Evolutionary conservation across 495 filamentous ascomycete species (phyloP).

Genomic region (Penicillium bialowiezense): DNA sequence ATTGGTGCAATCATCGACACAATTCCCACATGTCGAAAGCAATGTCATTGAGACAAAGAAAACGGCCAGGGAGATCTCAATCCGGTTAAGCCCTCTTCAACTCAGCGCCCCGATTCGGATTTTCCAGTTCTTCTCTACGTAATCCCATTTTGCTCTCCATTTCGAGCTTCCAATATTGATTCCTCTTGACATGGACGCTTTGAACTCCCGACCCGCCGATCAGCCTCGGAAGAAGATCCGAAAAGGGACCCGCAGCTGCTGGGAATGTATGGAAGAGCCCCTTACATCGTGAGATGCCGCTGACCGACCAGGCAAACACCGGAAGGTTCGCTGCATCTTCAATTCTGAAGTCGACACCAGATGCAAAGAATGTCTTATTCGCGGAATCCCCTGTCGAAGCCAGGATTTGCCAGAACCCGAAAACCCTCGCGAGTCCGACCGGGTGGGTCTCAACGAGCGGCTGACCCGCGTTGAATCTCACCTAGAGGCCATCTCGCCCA

Average conservation of each 20-base stretch:
- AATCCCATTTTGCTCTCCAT: too few species aligned
- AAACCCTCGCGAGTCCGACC: constrained; percentile 29
- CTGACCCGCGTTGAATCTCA: constrained; percentile 45
- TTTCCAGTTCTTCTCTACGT: too few species aligned
- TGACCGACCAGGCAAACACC: constrained; percentile 16
- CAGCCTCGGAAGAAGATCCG: constrained; percentile 45
- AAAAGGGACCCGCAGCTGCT: constrained; percentile 55
- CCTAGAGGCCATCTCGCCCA: constrained; percentile 25
- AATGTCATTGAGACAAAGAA: too few species aligned
- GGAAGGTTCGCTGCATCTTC: constrained; percentile 18
- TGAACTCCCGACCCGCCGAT: too few species aligned
- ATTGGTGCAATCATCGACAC: too few species aligned
- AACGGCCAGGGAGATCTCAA: too few species aligned
- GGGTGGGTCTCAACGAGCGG: constrained; percentile 32
- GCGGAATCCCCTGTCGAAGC: constrained; percentile 46
- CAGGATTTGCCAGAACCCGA: constrained; percentile 47
- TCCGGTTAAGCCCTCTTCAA: too few species aligned
- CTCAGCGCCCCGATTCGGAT: too few species aligned
- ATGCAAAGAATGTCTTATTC: constrained; percentile 45
- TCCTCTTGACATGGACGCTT: too few species aligned
- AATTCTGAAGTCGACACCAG: constrained; percentile 20
- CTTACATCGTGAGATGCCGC: neutral
- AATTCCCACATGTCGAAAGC: too few species aligned
- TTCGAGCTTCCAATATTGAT: too few species aligned
- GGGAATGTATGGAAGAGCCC: constrained; percentile 45